A percentile compares a stretch with the other conserved stretches of the same genome.
Evolutionary conservation across 306 rosid genomes (phyloP).

Genomic region (Fragaria vesca): DNA sequence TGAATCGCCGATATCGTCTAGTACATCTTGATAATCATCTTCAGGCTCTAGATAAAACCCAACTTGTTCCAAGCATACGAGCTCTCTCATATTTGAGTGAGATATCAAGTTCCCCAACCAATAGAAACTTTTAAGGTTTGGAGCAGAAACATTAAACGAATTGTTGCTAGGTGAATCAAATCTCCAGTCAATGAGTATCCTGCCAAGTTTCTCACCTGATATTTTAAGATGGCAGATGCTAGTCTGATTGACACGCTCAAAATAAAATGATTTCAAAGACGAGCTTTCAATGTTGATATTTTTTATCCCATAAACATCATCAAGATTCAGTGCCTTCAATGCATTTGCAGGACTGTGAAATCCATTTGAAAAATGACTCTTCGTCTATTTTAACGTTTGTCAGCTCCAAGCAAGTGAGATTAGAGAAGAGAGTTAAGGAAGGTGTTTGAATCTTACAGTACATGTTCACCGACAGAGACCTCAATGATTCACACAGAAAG

Average conservation of each 20-base stretch:
- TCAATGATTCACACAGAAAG: background rate
- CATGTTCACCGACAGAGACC: background rate
- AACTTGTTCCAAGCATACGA: background rate
- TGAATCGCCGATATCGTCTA: background rate
- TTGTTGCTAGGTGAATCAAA: conserved; percentile 1
- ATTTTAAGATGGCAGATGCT: background rate
- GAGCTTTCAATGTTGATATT: background rate
- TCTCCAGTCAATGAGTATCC: background rate
- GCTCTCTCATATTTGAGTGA: background rate
- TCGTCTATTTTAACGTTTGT: background rate
- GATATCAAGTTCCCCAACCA: background rate
- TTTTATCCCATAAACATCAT: background rate
- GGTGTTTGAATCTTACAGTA: background rate
- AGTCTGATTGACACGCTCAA: background rate
- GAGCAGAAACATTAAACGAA: background rate
- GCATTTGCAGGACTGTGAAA: conserved; percentile 6
- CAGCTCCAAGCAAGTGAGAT: conserved; percentile 1
- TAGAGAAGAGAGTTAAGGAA: background rate
- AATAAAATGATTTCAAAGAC: background rate
- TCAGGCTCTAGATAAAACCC: background rate
- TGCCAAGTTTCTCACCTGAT: background rate
- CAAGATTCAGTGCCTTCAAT: background rate
- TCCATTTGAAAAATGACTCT: background rate
- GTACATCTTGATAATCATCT: background rate
- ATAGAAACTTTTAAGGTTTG: background rate